Conservation (phyloP, 495 filamentous ascomycete species). For the Xylaria castorea region DNA sequence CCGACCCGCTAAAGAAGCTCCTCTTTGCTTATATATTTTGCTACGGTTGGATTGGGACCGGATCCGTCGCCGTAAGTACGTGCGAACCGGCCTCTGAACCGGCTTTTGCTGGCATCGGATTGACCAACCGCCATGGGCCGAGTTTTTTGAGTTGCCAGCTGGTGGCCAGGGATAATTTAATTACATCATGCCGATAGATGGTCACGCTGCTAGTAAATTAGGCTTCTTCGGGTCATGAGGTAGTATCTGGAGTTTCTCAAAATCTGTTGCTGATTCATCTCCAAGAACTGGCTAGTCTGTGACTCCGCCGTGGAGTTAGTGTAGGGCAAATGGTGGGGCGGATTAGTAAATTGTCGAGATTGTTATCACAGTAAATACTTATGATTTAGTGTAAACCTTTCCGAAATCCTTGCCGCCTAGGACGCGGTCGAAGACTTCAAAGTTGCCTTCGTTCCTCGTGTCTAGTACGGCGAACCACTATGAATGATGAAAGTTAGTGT, state of each 20-base stretch:
- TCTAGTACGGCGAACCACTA: slow-evolving; percentile 60
- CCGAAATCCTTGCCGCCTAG: slow-evolving; percentile 50
- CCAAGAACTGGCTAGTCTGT: neutral
- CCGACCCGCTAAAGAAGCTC: neutral
- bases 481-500: neutral
- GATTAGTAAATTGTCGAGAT: neutral
- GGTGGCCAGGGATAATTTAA: neutral
- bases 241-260: neutral
- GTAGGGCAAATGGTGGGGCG: neutral
- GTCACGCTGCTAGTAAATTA: neutral
- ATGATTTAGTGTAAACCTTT: too few species aligned
- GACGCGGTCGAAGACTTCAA: slow-evolving; percentile 53
- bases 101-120: too few species aligned
- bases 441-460: slow-evolving; percentile 55
- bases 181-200: neutral
- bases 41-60: neutral
- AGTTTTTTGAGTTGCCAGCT: neutral
- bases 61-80: neutral
- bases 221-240: neutral
- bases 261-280: neutral
- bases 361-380: too few species aligned
- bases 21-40: neutral
- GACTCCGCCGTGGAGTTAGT: neutral
- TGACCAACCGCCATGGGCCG: neutral
- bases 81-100: neutral